Evolutionary conservation across 495 filamentous ascomycete genomes (phyloP).

Genomic region (Annulohypoxylon bovei): DNA sequence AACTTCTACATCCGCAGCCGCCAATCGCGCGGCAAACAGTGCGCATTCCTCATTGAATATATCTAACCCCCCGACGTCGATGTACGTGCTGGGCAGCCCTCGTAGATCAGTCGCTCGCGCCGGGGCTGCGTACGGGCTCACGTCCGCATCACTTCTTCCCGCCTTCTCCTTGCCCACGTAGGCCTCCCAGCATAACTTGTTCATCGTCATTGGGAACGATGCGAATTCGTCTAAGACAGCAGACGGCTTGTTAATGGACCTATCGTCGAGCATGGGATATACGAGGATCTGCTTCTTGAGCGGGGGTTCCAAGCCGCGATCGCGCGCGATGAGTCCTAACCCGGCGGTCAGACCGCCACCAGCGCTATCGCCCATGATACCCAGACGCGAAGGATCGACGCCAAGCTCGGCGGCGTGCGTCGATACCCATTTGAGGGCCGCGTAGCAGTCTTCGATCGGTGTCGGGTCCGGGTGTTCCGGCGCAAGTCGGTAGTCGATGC

Average conservation of each 20-base stretch:
- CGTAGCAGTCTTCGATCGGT: conserved; percentile 41
- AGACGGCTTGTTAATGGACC: conserved; percentile 1
- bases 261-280: conserved; percentile 48
- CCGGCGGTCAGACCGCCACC: conserved; percentile 44
- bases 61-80: conserved; percentile 44
- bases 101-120: conserved; percentile 33
- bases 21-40: conserved; percentile 45
- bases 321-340: conserved; percentile 33
- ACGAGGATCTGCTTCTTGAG: conserved; percentile 41
- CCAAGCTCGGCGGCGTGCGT: conserved; percentile 25
- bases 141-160: conserved; percentile 8
- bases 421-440: conserved; percentile 30
- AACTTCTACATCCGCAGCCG: conserved; percentile 46
- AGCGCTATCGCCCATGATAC: conserved; percentile 44
- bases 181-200: conserved; percentile 26
- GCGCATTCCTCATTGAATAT: conserved; percentile 52
- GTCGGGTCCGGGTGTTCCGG: conserved; percentile 44
- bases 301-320: conserved; percentile 33
- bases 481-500: conserved; percentile 51
- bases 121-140: conserved; percentile 39
- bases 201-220: not conserved
- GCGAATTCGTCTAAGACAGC: conserved; percentile 1
- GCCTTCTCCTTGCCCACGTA: conserved; percentile 28
- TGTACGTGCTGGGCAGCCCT: conserved; percentile 43
- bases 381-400: conserved; percentile 41